A percentile compares a stretch with the other conserved stretches of the same genome.
These are phyloP conservation scores for Trichosporon inkin DNA, from an alignment of 1,284 basidiomycete genomes.

Conservation along the genomic window DNA sequence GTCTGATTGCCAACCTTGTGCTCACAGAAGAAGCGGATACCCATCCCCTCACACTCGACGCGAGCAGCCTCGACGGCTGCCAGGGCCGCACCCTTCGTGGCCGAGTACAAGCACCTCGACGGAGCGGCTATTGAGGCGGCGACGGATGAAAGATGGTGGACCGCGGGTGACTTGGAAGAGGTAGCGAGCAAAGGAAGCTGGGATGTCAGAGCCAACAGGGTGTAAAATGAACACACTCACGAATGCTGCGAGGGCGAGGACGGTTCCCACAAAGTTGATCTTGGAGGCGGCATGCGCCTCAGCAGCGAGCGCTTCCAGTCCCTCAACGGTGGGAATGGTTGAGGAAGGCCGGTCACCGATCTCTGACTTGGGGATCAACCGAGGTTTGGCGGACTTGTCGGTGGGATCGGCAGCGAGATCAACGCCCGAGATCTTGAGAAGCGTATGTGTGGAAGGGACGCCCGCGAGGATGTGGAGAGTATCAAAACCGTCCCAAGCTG, in stretches of 20 bases:
- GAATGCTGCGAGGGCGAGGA: slow-evolving; percentile 52
- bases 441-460: slow-evolving; percentile 72
- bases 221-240: no score
- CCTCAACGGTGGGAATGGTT: slow-evolving; percentile 31
- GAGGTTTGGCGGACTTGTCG: slow-evolving; percentile 8
- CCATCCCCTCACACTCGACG: slow-evolving; percentile 48
- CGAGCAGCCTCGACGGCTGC: slow-evolving; percentile 72
- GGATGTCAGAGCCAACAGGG: neutral
- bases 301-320: slow-evolving; percentile 45
- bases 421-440: slow-evolving; percentile 68
- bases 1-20: neutral
- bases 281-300: slow-evolving; percentile 48
- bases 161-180: slow-evolving; percentile 66
- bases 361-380: slow-evolving; percentile 12
- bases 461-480: slow-evolving; percentile 81
- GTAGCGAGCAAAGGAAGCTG: slow-evolving; percentile 72
- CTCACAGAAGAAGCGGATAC: slow-evolving; percentile 49
- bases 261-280: slow-evolving; percentile 53
- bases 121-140: slow-evolving; percentile 79
- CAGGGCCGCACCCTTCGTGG: slow-evolving; percentile 76
- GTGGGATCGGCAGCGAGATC: slow-evolving; percentile 44
- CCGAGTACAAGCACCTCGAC: slow-evolving; percentile 75
- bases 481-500: slow-evolving; percentile 77
- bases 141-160: slow-evolving; percentile 74
- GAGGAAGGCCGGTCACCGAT: neutral